Conservation (phyloP, 768 basidiomycete genomes). For the Scleroderma bovista region DNA sequence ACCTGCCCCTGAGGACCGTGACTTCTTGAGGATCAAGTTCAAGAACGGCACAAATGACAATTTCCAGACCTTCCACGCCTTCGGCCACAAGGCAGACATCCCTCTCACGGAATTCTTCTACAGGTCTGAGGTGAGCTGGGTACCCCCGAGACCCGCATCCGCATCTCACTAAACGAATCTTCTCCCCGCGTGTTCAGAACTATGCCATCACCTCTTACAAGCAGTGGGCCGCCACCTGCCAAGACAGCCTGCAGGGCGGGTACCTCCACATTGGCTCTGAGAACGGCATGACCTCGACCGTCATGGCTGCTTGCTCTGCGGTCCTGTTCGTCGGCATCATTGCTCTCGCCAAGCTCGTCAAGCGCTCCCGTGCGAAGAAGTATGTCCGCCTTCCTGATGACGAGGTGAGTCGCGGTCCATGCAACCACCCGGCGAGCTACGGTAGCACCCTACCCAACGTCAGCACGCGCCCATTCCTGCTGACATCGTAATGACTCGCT, state of each 20-base stretch:
- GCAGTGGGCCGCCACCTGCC: conserved; percentile 41
- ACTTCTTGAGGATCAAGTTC: conserved; percentile 82
- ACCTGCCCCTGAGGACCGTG: conserved; percentile 67
- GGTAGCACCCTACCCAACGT: conserved; percentile 2
- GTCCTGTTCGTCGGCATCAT: conserved; percentile 30
- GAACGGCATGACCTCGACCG: conserved; percentile 26
- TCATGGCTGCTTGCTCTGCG: conserved; percentile 31
- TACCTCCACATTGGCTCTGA: conserved; percentile 19
- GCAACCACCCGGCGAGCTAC: not conserved
- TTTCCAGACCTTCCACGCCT: conserved; percentile 68
- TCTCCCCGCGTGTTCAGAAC: conserved; percentile 25
- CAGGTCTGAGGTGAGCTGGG: conserved; percentile 60
- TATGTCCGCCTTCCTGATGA: conserved; percentile 29
- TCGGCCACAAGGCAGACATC: conserved; percentile 70
- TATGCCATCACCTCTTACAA: conserved; percentile 40
- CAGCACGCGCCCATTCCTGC: not conserved
- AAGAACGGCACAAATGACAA: conserved; percentile 67
- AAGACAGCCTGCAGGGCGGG: conserved; percentile 24
- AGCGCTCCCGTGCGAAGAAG: conserved; percentile 16
- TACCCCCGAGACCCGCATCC: not conserved
- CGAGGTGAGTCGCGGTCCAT: conserved; percentile 26
- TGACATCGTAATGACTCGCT: not conserved
- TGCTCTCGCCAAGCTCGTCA: conserved; percentile 29
- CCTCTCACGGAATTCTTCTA: conserved; percentile 84
- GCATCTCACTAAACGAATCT: not conserved